Evolutionary conservation across 2,329 filamentous ascomycete species (phyloP).

Genomic region (Fusarium solani-melongenae): DNA sequence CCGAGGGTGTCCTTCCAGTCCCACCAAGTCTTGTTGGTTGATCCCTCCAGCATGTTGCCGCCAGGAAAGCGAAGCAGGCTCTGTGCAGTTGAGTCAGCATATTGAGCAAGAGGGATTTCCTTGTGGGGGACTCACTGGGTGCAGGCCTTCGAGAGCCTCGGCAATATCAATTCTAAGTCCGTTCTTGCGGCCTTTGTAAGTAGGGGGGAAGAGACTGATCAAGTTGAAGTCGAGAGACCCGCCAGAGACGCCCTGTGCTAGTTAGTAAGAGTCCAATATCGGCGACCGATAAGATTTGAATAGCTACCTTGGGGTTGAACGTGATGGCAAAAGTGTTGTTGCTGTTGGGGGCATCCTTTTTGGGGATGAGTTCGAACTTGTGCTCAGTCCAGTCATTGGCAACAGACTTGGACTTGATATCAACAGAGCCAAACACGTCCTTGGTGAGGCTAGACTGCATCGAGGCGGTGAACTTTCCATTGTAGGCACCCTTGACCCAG

Average conservation of each 20-base stretch:
- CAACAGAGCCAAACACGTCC: slow-evolving; percentile 57
- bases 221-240: slow-evolving; percentile 66
- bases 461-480: slow-evolving; percentile 59
- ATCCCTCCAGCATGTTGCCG: slow-evolving; percentile 69
- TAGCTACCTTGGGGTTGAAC: slow-evolving; percentile 54
- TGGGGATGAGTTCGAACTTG: slow-evolving; percentile 56
- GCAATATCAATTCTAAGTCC: slow-evolving; percentile 68
- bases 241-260: slow-evolving; percentile 47
- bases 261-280: neutral
- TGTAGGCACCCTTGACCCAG: slow-evolving; percentile 62
- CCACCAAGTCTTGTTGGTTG: slow-evolving; percentile 57
- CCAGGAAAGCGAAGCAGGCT: slow-evolving; percentile 74
- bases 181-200: slow-evolving; percentile 67
- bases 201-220: slow-evolving; percentile 70
- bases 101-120: accelerated
- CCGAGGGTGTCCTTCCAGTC: slow-evolving; percentile 66
- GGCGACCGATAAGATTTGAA: accelerated
- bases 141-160: slow-evolving; percentile 61
- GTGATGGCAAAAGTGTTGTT: slow-evolving; percentile 68
- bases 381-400: slow-evolving; percentile 63
- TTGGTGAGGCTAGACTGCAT: slow-evolving; percentile 57
- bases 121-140: slow-evolving; percentile 52
- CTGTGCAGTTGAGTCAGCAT: slow-evolving; percentile 19
- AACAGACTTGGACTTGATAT: slow-evolving; percentile 56
- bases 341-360: slow-evolving; percentile 59